phyloP scores from a whole-genome alignment of 2,329 filamentous ascomycete species.

The Fulvia fulva region DNA sequence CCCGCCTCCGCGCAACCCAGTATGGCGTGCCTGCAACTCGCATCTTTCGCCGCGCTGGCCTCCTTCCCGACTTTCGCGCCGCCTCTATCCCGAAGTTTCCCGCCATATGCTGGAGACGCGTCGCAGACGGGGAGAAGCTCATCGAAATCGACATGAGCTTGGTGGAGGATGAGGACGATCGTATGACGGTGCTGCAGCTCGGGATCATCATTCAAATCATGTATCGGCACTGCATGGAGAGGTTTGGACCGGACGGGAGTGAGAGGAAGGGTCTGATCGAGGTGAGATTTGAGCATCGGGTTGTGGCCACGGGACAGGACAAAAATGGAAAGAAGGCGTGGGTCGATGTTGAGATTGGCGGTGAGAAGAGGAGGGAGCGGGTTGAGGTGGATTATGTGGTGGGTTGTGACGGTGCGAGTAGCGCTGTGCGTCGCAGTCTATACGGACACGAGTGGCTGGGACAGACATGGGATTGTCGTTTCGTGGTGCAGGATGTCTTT shows the following conservation, averaged over 20 bases:
- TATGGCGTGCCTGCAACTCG: slow-evolving; percentile 41
- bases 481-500: slow-evolving; percentile 22
- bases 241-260: slow-evolving; percentile 6
- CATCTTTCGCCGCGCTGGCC: slow-evolving; percentile 35
- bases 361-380: slow-evolving; percentile 22
- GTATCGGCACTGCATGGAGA: slow-evolving; percentile 22
- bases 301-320: slow-evolving; percentile 25
- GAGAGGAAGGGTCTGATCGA: slow-evolving; percentile 19
- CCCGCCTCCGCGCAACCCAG: slow-evolving; percentile 40
- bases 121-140: slow-evolving; percentile 25
- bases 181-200: slow-evolving; percentile 28
- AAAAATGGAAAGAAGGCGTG: slow-evolving; percentile 23
- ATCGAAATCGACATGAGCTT: slow-evolving; percentile 27
- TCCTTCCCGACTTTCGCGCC: slow-evolving; percentile 35
- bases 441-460: slow-evolving; percentile 28
- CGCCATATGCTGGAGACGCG: slow-evolving; percentile 27
- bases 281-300: slow-evolving; percentile 27
- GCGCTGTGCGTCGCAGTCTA: slow-evolving; percentile 22
- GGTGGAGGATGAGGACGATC: slow-evolving; percentile 24
- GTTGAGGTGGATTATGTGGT: slow-evolving; percentile 28
- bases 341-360: slow-evolving; percentile 28
- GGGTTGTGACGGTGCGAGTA: slow-evolving; percentile 29
- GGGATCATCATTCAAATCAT: slow-evolving; percentile 28
- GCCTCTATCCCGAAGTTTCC: slow-evolving; percentile 24
- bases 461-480: slow-evolving; percentile 21